These are phyloP conservation scores for Westerdykella sp. DNA, from an alignment of 2,329 filamentous ascomycete genomes.

Conservation along the genomic window DNA sequence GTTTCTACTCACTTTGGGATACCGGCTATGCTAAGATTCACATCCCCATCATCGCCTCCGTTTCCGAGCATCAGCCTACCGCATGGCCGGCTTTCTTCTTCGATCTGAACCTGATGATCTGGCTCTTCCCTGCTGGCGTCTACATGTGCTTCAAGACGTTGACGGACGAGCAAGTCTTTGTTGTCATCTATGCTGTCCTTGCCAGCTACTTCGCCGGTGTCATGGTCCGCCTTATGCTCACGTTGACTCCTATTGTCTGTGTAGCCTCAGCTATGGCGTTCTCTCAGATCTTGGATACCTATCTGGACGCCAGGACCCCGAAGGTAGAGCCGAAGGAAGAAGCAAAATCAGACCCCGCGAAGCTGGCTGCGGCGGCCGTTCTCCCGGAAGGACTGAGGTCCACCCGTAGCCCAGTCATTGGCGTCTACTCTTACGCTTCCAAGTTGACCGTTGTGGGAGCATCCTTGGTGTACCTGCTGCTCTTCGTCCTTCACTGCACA, in stretches of 20 bases:
- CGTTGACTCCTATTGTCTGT: constrained; percentile 91
- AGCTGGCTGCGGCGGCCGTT: constrained; percentile 46
- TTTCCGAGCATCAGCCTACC: constrained; percentile 97
- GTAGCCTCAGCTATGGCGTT: constrained; percentile 84
- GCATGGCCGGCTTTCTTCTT: constrained; percentile 99
- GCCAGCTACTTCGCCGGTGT: constrained; percentile 98
- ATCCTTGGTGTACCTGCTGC: constrained; percentile 71
- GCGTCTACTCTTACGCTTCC: constrained; percentile 74
- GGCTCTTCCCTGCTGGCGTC: constrained; percentile 97
- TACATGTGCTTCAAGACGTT: constrained; percentile 96
- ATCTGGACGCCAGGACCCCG: constrained; percentile 63
- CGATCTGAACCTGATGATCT: constrained; percentile 95
- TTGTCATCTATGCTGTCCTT: constrained; percentile 94
- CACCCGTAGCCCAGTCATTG: constrained; percentile 66
- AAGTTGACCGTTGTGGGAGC: constrained; percentile 70
- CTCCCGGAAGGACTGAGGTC: constrained; percentile 58
- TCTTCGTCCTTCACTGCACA: constrained; percentile 96
- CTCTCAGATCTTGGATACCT: constrained; percentile 83
- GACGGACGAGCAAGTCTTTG: constrained; percentile 93
- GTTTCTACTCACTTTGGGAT: constrained; percentile 99
- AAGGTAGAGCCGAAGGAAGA: constrained; percentile 45
- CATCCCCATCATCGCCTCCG: constrained; percentile 98
- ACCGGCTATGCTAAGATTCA: constrained; percentile 98
- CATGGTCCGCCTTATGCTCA: constrained; percentile 99
- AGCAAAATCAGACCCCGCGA: constrained; percentile 24